Evolutionary conservation across 176 grass and related monocot genomes (phyloP), one percentile per base, ranked within the genome.

Genomic region (Triticum turgidum): DNA sequence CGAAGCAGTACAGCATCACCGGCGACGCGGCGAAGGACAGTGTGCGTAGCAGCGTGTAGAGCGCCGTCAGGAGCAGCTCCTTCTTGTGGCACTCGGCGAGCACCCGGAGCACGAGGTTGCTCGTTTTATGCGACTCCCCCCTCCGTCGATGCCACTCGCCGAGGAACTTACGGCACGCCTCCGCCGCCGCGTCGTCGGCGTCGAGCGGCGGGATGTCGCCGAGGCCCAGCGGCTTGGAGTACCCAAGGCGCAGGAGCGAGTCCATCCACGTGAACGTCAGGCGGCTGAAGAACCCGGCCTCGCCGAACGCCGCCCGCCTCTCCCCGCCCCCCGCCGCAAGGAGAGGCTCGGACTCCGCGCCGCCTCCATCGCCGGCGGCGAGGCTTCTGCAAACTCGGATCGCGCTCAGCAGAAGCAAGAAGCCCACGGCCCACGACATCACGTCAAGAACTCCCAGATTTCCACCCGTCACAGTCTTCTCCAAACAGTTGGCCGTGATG

Each of bases 201-300:
- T 91, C 90, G 11, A 98, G 89, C 61, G 79, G 67, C 45, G 96
- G 93, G 33, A 98, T 78, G 76, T 95, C 89, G 32, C 33, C 30
- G 33, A 92, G 78, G 52, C 88, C 86, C 39, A 98, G 74, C 2
- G 91, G 93, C 72, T 85, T 98, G 52, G 88, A 89, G 69, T 85
- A 80, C 9, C 96, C 96, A 5, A 95, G 61, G 18, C 85, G 85
- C 11, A 95, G 92, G 63, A 98, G 41, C 15, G 93, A 59, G 29
- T 92, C 78, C 64, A 98, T 90, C 96, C 96, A 98, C 18, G 89
- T 82, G 70, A 98, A 93, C 9, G 89, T 88, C 21, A 93, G 64
- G 13, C 80, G 83, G 76, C 93, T 92, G 8, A 90, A 56, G 79
- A 92, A 88, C 4, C 93, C 86, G 29, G 91, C 93, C 18, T 91